A percentile compares a stretch with the other conserved stretches of the same genome.
Evolutionary conservation across 2,329 filamentous ascomycete species (phyloP).

Genomic region (Colletotrichum karsti): DNA sequence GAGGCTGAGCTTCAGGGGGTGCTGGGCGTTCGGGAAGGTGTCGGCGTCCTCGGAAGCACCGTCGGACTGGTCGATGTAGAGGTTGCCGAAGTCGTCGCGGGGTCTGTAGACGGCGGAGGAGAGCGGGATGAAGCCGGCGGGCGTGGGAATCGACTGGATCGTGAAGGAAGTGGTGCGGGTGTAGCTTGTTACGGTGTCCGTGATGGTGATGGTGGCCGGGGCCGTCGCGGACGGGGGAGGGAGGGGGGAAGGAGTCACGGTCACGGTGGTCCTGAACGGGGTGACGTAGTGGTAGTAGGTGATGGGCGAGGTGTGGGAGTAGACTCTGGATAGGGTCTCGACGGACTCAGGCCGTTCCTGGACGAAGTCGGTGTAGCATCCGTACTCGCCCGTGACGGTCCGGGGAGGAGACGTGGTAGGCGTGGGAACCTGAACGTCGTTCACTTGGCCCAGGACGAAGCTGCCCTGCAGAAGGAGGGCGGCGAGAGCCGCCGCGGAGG

Average conservation of each 20-base stretch:
- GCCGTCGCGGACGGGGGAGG: neutral
- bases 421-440: neutral
- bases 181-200: neutral
- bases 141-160: neutral
- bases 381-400: constrained; percentile 13
- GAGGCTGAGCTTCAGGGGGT: neutral
- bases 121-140: neutral
- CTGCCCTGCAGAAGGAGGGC: neutral
- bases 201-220: neutral
- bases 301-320: constrained; percentile 16
- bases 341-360: neutral
- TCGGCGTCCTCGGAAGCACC: too few relatives aligned
- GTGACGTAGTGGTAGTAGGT: constrained; percentile 10
- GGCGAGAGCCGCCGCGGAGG: neutral
- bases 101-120: neutral
- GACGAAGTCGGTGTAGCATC: constrained; percentile 23
- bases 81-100: neutral
- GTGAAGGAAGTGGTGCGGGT: neutral
- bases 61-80: neutral
- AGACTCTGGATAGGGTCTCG: constrained; percentile 11
- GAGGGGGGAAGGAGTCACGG: neutral
- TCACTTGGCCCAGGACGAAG: neutral
- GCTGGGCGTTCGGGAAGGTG: neutral
- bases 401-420: neutral
- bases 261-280: constrained; percentile 6